Evolutionary conservation across 2,329 filamentous ascomycete species (phyloP), one percentile per base, ranked within the genome.

Genomic region (Ramichloridium luteum): DNA sequence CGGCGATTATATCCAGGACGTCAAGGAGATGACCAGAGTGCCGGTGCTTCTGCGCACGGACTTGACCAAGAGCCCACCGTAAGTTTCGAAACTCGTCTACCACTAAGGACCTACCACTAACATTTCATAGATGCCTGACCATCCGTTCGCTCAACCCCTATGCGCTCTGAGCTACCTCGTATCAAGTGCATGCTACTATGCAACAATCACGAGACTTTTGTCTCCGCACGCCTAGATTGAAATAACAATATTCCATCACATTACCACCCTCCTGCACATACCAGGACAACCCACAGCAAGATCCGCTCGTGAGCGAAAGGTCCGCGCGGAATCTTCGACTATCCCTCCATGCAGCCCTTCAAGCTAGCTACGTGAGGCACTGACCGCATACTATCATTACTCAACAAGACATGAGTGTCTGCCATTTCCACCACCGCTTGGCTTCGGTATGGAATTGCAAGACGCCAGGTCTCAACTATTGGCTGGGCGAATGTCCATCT

Each of bases 1-100:
- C 47, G 88, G 88, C 44, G 82, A 96, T 49, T 92, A 92, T 65
- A 94, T 98, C 52, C 90, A 98, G 62, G 90, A 98, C 58, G 85
- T 98, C 45, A 86, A 78, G 36, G 90, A 98, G 68, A 94, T 98
- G 86, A 88, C 84, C 26, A 73, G 88, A 47, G 81, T 98, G 39
- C 90, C 90, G n/a, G 81, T 98, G 46, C 93, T 98, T 56, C 65
- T 98, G 52, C 96, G 93, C 77, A 96, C 90, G 44, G 90, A 98
- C 64, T 72, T 98, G 51, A 83, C 71, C 64, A 98, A 98, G 81
- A 96, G 88, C 65, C 90, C 90, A 63, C 90, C 90, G 86, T 98
- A 80, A 77, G 90, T 88, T 40, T 23, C 34, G 25, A 6, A 12
- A 12, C 18, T 6, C 16, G 12, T 13, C 10, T 12, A 17, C 16